Evolutionary conservation across 805 yeast species (phyloP).

Genomic region (Ogataea methylovora): DNA sequence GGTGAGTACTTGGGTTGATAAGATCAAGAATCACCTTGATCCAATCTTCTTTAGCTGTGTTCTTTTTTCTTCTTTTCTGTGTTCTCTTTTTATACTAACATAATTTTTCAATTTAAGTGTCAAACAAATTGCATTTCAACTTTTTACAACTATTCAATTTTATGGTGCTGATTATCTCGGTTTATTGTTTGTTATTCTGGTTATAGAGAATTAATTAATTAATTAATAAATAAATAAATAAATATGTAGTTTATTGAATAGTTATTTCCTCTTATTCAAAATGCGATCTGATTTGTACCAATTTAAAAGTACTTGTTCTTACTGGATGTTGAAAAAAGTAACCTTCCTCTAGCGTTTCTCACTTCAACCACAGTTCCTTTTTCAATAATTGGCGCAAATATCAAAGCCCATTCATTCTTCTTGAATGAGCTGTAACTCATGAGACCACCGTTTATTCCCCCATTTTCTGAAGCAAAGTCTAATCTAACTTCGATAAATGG

Average conservation of each 20-base stretch:
- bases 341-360: not conserved
- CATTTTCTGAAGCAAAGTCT: not conserved
- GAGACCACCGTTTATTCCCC: not conserved
- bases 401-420: constrained; percentile 1
- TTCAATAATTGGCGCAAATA: constrained; percentile 2
- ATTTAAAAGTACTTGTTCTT: too few species aligned
- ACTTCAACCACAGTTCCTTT: not conserved
- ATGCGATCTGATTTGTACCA: too few species aligned
- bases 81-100: not conserved
- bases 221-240: too few species aligned
- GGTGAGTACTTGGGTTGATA: too few species aligned
- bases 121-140: not conserved
- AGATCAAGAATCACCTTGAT: too few species aligned
- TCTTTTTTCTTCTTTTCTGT: not conserved
- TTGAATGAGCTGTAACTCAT: not conserved
- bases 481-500: not conserved
- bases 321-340: too few species aligned
- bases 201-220: too few species aligned
- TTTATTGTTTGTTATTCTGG: too few species aligned
- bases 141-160: not conserved
- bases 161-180: too few species aligned
- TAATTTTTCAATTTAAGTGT: not conserved
- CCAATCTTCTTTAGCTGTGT: too few species aligned
- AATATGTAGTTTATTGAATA: too few species aligned
- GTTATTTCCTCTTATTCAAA: too few species aligned